phyloP scores from a whole-genome alignment of 2,329 filamentous ascomycete genomes.

The Cadophora malorum region DNA sequence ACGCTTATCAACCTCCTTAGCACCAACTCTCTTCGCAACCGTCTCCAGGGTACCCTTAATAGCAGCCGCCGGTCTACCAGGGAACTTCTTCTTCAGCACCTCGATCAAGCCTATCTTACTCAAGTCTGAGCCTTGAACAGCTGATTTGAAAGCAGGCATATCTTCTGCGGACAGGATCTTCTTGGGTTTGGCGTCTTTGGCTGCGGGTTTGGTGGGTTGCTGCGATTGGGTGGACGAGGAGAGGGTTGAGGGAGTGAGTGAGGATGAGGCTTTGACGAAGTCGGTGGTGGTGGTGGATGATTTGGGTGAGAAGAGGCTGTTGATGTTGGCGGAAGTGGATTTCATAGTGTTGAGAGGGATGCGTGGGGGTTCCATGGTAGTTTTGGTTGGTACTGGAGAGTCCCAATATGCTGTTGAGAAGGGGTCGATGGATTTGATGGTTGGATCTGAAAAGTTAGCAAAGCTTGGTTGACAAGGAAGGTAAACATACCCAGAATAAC shows the following conservation, averaged over 20 bases:
- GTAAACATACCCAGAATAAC: constrained; percentile 56
- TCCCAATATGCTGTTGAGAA: constrained; percentile 85
- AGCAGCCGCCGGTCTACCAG: constrained; percentile 70
- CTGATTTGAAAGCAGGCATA: constrained; percentile 63
- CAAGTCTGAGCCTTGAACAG: constrained; percentile 72
- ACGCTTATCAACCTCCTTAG: constrained; percentile 53
- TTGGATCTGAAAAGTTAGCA: constrained; percentile 41
- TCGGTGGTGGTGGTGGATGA: constrained; percentile 21
- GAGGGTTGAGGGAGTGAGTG: constrained; percentile 8
- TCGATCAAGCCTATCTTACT: constrained; percentile 79
- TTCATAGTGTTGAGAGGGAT: constrained; percentile 44
- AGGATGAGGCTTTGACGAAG: constrained; percentile 16
- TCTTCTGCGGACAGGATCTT: constrained; percentile 40
- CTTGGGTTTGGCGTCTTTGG: constrained; percentile 37
- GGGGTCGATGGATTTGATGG: constrained; percentile 73
- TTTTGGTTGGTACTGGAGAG: constrained; percentile 24
- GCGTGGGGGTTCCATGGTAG: constrained; percentile 46
- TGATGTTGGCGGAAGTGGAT: constrained; percentile 31
- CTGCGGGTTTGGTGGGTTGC: constrained; percentile 13
- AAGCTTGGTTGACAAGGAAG: not conserved
- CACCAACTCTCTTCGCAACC: constrained; percentile 62
- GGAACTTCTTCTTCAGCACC: constrained; percentile 76
- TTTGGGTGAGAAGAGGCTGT: constrained; percentile 29
- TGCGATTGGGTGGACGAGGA: not conserved
- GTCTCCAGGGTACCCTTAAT: constrained; percentile 74